Conservation (phyloP, 2,329 filamentous ascomycete genomes). For the Elsinoe batatas region DNA sequence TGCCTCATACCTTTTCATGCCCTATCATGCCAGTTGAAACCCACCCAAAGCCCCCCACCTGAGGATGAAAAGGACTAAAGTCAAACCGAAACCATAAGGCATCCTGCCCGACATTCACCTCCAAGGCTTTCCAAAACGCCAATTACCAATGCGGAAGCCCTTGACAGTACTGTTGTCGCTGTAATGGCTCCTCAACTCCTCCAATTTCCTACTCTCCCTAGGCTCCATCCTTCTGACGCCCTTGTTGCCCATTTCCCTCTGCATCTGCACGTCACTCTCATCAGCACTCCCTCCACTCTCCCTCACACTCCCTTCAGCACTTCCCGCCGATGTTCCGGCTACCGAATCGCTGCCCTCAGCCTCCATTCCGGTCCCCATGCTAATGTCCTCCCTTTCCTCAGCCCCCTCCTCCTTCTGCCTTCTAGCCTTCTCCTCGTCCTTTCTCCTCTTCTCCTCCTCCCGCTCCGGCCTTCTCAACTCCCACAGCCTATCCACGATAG, state of each 20-base stretch:
- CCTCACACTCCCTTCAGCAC: neutral
- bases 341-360: neutral
- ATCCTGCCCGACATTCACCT: no score
- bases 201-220: neutral
- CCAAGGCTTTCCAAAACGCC: neutral
- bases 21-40: neutral
- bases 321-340: neutral
- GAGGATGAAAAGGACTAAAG: neutral
- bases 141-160: neutral
- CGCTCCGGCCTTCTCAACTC: neutral
- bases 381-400: neutral
- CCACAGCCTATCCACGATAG: neutral
- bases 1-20: neutral
- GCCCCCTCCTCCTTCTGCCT: neutral
- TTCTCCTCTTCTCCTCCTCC: neutral
- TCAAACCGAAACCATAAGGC: no score
- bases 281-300: no score
- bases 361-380: neutral
- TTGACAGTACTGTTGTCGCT: neutral
- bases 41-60: neutral
- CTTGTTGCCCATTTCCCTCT: neutral
- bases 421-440: neutral
- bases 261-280: neutral
- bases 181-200: conserved; percentile 7
- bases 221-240: neutral